phyloP scores from a whole-genome alignment of 257 asterid species.

The Plantago major region DNA sequence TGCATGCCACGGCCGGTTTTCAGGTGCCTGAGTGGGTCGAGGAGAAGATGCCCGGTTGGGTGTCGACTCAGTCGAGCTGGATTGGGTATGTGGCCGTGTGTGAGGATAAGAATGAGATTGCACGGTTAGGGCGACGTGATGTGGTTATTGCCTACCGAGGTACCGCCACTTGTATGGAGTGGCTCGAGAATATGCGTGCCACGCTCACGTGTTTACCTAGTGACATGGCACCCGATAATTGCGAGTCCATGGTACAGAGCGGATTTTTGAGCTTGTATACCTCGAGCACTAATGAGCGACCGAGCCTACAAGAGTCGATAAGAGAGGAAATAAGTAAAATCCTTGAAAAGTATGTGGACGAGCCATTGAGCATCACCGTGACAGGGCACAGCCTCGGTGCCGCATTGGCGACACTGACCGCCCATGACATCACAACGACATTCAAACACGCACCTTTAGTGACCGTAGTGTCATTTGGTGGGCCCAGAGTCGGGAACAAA shows the following conservation, averaged over 20 bases:
- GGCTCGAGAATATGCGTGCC: conserved; percentile 83
- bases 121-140: conserved; percentile 71
- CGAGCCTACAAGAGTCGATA: conserved; percentile 43
- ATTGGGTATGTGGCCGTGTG: conserved; percentile 92
- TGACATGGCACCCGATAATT: conserved; percentile 41
- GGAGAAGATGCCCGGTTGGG: conserved; percentile 43
- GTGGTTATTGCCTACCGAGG: conserved; percentile 87
- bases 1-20: conserved; percentile 80
- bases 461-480: conserved; percentile 86
- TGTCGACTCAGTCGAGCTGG: conserved; percentile 64
- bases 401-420: conserved; percentile 79
- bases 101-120: conserved; percentile 48
- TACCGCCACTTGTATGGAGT: conserved; percentile 76
- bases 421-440: conserved; percentile 59
- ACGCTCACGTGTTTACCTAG: conserved; percentile 39
- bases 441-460: conserved; percentile 62
- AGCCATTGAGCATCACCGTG: conserved; percentile 75
- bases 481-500: conserved; percentile 79
- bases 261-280: conserved; percentile 83
- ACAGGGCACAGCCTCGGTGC: conserved; percentile 97
- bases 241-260: conserved; percentile 62
- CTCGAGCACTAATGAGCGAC: conserved; percentile 22
- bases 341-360: conserved; percentile 41
- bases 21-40: conserved; percentile 54
- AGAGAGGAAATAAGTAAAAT: conserved; percentile 39